phyloP scores from a whole-genome alignment of 192 early-diverging fungal species.

The Podila clonocystis region DNA sequence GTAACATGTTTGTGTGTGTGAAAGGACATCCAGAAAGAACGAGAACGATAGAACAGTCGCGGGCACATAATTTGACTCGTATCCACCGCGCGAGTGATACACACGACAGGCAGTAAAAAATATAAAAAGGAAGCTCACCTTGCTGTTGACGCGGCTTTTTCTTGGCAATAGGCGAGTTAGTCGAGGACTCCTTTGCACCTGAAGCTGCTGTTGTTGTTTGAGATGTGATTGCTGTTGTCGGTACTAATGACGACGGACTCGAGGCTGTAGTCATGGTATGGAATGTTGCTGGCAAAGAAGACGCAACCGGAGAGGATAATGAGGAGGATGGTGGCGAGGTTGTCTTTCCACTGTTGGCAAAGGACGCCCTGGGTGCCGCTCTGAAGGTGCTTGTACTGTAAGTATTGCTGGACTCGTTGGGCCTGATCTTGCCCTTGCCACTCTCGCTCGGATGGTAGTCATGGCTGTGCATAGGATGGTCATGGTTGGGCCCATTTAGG shows the following conservation, averaged over 20 bases:
- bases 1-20: too few species aligned
- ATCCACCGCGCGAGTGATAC: not conserved
- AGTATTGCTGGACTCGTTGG: conserved; percentile 22
- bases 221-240: not conserved
- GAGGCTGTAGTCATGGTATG: not conserved
- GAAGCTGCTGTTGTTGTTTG: not conserved
- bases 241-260: not conserved
- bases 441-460: not conserved
- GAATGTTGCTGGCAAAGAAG: not conserved
- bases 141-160: not conserved
- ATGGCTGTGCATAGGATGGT: conserved; percentile 3
- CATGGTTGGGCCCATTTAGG: not conserved
- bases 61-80: too few species aligned
- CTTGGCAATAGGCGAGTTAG: not conserved
- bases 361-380: not conserved
- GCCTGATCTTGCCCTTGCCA: conserved; percentile 20
- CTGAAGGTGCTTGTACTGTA: conserved; percentile 36
- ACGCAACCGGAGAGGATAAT: not conserved
- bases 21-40: too few species aligned
- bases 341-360: not conserved
- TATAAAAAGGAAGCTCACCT: not conserved
- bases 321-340: not conserved
- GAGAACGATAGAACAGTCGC: too few species aligned
- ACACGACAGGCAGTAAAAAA: too few species aligned
- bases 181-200: not conserved